Base-by-base conservation (phyloP, 768 basidiomycete genomes). In the Exsudoporus frostii region DNA sequence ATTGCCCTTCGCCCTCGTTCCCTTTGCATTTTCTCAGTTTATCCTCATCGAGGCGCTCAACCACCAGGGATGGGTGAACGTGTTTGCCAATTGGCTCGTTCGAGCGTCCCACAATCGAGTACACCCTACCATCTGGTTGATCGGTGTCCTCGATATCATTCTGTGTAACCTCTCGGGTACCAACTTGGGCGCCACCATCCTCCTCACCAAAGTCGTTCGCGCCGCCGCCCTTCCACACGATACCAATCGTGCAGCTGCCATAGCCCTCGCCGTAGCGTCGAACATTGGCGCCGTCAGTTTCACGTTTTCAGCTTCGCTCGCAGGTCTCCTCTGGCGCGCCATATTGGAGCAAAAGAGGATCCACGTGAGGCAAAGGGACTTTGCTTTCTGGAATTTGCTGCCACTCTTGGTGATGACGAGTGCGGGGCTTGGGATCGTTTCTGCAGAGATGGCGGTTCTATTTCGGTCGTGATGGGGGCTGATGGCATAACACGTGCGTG, bases 1-100 rank as follows among this genome's bases (percentile, higher is more conserved):
- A 19, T 76, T 95, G 0, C 95, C 93, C 1, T 83, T 93, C 54
- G 79, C 83, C 13, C 82, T 97, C 7, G 74, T 97, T 15, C 92
- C 92, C 0, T 98, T 98, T 64, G 90, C 93, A 0, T 93, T 98
- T 65, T 86, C 88, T 1, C 92, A 95, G 70, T 98, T 98, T 73
- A 92, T 98, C 59, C 82, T 98, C 51, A 91, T 96, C 53, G 88
- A 95, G 65, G 89, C 79, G 0, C 79, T 98, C 7, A 77, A 84
- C 14, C 78, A 83, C 55, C 84, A 86, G 53, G 92, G 92, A 25
- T 98, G 95, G 93, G 91, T 96, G 10, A 76, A 82, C 13, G 77
- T 94, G 22, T 96, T 95, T 64, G 86, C 84, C 0, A 59, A 60
- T 3, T 91, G 90, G 89, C 75, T 86, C 33, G 65, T 74, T 48